Evolutionary conservation across 352 stramenopile genomes (phyloP), one percentile per base, ranked within the genome.

Genomic region (Paralagenidium karlingii): DNA sequence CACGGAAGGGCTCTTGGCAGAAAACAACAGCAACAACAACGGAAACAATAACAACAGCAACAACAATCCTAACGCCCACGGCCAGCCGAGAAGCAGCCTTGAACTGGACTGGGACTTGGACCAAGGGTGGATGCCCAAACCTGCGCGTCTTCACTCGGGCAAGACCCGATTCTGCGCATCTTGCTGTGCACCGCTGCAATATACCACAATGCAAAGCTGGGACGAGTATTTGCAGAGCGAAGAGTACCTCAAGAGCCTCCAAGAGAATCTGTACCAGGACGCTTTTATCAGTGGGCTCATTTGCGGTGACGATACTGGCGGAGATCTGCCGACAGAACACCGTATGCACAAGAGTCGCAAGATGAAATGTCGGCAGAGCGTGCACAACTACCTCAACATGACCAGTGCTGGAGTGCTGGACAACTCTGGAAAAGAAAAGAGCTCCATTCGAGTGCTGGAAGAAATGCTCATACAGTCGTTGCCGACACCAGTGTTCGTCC

Each of bases 291-390:
- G 68, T 11, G 68, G 62, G 1, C 43, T 92, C 8, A 79, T 92
- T 19, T 92, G 79, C 26, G 76, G 76, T 0, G 73, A 88, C 25
- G 82, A 56, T 44, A 55, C 61, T 8, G 42, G 45, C n/a, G 74
- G 74, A 8, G 79, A 92, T 40, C 33, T 92, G 16, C 79, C 79
- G 1, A 92, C 74, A 1, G 79, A 92, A 45, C 68, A 90, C 30
- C 59, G 79, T 15, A 90, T 92, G 76, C 73, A 88, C 49, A 84
- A 82, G 40, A 87, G 87, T 42, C 62, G 76, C 20, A 85, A 81
- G 32, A 45, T 64, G 8, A 92, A 92, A 33, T 89, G 76, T 40
- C 60, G 74, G 15, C 79, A 92, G 39, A 88, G 62, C 38, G 76
- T 90, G 9, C 49, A 64, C 12, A 74, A 89, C 45, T 85, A 83